Base-by-base conservation (phyloP, 768 basidiomycete genomes). In the Lentinula edodes region DNA sequence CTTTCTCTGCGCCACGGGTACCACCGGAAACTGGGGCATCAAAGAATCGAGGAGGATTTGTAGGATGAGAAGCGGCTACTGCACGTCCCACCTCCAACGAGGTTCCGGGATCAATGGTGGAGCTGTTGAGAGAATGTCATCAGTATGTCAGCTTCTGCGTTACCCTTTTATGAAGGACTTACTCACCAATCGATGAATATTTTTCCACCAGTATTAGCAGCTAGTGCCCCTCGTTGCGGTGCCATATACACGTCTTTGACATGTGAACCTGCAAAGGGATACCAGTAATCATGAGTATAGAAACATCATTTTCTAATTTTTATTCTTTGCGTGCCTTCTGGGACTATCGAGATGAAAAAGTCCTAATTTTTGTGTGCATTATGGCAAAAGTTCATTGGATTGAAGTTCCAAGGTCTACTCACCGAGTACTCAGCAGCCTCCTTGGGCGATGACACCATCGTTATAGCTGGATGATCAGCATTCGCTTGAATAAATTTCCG, bases 21-120 rank as follows among this genome's bases (percentile, higher is more conserved):
- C 77, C 77, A 0, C 78, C 77, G 0, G 78, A 78, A 7, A 79
- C 76, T 2, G 78, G 78, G 0, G 76, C 76, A 60, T 80, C 77
- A 60, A 71, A 74, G 63, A 80, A 80, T 28, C 60, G 63, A 15
- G 68, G 64, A 23, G 69, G 64, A 41, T 60, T 36, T 1, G 34
- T 23, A 1, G 39, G 55, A 53, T 67, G 58, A 7, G 73, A 69
- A 7, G 63, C 60, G 5, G 58, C 32, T 3, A 78, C 71, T 12
- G 73, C 72, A 52, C 68, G 63, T 0, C 72, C 73, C 15, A 78
- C 68, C 6, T 65, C 66, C 2, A 72, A 61, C 1, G 77, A 78
- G 0, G 77, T 76, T 23, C 66, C 67, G 32, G 73, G 68, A 61
- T 80, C 78, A 32, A 78, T 78, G 5, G 78, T 80, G n/a, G 78